A percentile compares a stretch with the other conserved stretches of the same genome.
Conservation (phyloP, 805 yeast genomes). For the Saccharomycopsis sp. region DNA sequence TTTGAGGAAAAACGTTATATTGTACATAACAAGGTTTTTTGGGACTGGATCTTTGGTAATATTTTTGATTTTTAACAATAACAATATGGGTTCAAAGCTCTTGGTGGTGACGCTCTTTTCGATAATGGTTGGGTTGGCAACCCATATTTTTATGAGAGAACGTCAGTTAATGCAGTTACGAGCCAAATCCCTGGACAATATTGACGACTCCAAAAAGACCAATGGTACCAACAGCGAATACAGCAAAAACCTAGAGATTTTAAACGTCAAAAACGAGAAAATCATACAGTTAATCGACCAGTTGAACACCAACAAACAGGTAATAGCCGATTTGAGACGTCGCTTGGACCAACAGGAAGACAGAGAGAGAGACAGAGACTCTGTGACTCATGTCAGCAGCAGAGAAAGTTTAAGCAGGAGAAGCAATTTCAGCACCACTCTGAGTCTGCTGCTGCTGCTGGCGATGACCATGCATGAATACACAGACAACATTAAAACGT, state of each 20-base stretch:
- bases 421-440: background rate
- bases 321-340: background rate
- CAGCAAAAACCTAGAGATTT: background rate
- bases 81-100: background rate
- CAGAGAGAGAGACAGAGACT: background rate
- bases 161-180: background rate
- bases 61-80: background rate
- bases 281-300: conserved; percentile 1
- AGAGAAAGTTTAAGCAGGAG: background rate
- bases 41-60: background rate
- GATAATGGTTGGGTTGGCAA: background rate
- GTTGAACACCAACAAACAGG: background rate
- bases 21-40: no score
- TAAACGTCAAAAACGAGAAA: background rate
- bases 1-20: background rate
- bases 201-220: background rate
- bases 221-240: background rate
- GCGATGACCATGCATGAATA: background rate
- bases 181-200: background rate
- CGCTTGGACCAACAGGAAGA: background rate
- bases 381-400: background rate
- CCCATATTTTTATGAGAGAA: background rate
- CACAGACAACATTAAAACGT: background rate
- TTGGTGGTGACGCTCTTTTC: background rate
- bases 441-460: background rate